Conservation (phyloP, 2,329 filamentous ascomycete species). For the Fusarium cyanostomum region DNA sequence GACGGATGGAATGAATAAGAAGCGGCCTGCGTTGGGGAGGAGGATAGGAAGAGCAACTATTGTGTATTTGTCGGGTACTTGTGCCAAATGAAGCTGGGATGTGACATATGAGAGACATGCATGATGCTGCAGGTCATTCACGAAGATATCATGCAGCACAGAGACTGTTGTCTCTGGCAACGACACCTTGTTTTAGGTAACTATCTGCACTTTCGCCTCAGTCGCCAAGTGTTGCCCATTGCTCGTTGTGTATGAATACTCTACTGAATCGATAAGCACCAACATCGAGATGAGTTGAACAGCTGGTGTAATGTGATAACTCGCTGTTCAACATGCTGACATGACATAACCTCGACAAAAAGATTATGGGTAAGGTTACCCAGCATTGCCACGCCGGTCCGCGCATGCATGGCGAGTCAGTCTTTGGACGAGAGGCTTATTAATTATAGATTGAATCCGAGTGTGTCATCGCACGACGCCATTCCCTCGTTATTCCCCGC, state of each 20-base stretch:
- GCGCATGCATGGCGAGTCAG: constrained; percentile 9
- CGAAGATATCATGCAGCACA: constrained; percentile 4
- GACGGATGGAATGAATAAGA: constrained; percentile 6
- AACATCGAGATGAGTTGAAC: too few species aligned
- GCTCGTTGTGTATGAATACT: background rate
- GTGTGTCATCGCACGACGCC: constrained; percentile 9
- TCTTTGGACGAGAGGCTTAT: background rate
- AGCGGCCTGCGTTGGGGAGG: constrained; percentile 1
- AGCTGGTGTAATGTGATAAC: too few species aligned
- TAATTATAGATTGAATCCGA: background rate
- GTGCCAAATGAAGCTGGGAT: constrained; percentile 9
- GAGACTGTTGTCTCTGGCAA: constrained; percentile 12
- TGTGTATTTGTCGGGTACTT: constrained; percentile 6
- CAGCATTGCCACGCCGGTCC: background rate
- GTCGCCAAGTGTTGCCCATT: background rate
- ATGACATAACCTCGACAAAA: too few species aligned
- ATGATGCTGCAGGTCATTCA: constrained; percentile 9
- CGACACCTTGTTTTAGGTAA: background rate
- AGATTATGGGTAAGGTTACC: background rate
- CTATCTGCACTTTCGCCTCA: background rate
- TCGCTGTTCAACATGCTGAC: too few species aligned
- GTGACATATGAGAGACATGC: constrained; percentile 18
- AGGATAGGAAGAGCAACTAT: background rate
- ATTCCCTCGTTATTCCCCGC: constrained; percentile 26
- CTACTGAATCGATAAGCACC: too few species aligned